Evolutionary conservation across 768 basidiomycete species (phyloP), one percentile per base, ranked within the genome.

Genomic region (Leucosporidium creatinivorum): DNA sequence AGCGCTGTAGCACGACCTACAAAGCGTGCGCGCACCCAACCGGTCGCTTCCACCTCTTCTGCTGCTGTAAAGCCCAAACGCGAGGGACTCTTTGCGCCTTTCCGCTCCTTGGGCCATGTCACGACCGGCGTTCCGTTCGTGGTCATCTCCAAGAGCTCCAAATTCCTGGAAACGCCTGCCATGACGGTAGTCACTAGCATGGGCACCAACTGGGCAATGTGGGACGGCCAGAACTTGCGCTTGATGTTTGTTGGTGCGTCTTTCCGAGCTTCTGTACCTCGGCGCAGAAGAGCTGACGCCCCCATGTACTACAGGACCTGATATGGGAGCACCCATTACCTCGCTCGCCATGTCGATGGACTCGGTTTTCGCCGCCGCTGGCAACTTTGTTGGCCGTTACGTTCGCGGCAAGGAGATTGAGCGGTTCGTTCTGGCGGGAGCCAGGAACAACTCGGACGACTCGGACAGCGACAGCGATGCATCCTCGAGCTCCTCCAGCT

Each of bases 171-270:
- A 1, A 87, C 88, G 4, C 92, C 93, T 1, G 84, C 85, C 57
- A 82, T 93, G 65, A 88, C 91, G 69, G 80, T 98, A 52, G 79
- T 96, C 44, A 93, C 91, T 17, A 93, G 89, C 74, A 79, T 97
- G 12, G 93, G 94, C 9, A 85, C 81, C 66, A 85, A 89, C 71
- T 98, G 93, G 93, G 89, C 92, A 23, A 81, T 96, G 75, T 98
- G 94, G 94, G 92, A 96, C 73, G 93, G 91, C 26, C 89, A 86
- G 31, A 92, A 88, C 79, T 93, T 98, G 90, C 83, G 82, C 39
- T 79, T 98, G 65, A 82, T 97, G 48, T 98, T 99, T 77, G 92
- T 93, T 68, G 91, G 94, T 91, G 79, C 80, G 91, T 84, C 39
- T 50, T 62, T 7, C 21, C 7, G 9, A 48, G 30, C 17, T 17